Conservation (phyloP, 352 stramenopile genomes). For the Phytophthora pseudosyringae region DNA sequence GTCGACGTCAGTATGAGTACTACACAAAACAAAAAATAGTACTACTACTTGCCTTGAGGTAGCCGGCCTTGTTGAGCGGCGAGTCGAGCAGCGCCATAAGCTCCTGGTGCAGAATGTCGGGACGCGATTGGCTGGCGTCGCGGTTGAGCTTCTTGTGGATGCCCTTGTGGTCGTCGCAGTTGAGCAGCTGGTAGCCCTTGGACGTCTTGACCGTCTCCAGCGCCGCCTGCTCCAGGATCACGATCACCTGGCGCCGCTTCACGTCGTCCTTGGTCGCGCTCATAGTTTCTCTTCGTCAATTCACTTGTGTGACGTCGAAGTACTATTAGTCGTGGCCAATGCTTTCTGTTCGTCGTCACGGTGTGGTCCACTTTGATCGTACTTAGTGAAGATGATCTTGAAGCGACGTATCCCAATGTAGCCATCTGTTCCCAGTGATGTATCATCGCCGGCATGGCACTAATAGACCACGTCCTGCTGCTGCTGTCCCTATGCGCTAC, state of each 20-base stretch:
- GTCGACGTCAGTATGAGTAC: background rate
- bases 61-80: conserved; percentile 99
- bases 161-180: conserved; percentile 99
- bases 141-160: conserved; percentile 96
- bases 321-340: conserved; percentile 23
- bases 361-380: conserved; percentile 7
- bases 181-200: conserved; percentile 99
- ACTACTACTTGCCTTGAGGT: conserved; percentile 88
- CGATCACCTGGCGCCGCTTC: conserved; percentile 93
- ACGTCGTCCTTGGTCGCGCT: conserved; percentile 71
- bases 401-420: conserved; percentile 8
- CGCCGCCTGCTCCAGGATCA: conserved; percentile 98
- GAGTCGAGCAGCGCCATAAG: conserved; percentile 98
- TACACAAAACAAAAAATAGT: conserved; percentile 4
- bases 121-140: conserved; percentile 96
- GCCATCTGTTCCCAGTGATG: background rate
- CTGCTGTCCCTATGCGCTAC: conserved; percentile 2
- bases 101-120: conserved; percentile 99
- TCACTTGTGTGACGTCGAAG: conserved; percentile 8
- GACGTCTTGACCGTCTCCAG: conserved; percentile 99
- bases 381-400: conserved; percentile 25
- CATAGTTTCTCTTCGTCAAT: conserved; percentile 20
- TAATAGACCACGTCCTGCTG: conserved; percentile 1
- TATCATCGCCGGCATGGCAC: background rate
- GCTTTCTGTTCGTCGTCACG: background rate